Percentiles rank a stretch among this genome's conserved stretches.
phyloP scores from a whole-genome alignment of 441 rosid genomes.

The Viola pubescens region DNA sequence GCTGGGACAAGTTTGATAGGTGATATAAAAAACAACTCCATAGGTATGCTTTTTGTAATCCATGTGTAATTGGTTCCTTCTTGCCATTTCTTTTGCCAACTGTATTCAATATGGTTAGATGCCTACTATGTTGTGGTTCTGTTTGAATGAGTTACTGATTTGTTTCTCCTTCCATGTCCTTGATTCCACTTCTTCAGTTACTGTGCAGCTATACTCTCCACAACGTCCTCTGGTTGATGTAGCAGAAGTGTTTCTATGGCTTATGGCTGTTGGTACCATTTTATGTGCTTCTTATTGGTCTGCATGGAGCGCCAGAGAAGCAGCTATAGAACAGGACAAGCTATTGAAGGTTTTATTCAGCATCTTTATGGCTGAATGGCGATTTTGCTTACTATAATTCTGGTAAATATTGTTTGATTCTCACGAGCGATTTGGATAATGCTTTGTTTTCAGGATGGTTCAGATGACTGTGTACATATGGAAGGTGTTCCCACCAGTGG shows the following conservation, averaged over 20 bases:
- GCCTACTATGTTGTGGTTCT: background rate
- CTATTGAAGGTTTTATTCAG: constrained; percentile 56
- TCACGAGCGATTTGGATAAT: constrained; percentile 5
- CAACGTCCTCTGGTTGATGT: constrained; percentile 83
- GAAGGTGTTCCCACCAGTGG: constrained; percentile 40
- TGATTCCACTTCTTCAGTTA: constrained; percentile 45
- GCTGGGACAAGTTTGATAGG: constrained; percentile 75
- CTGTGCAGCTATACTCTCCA: constrained; percentile 92
- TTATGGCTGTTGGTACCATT: constrained; percentile 93
- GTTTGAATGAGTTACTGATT: constrained; percentile 2
- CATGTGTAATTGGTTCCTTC: background rate
- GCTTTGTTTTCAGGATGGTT: constrained; percentile 59
- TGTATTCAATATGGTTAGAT: background rate
- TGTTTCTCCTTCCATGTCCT: constrained; percentile 8
- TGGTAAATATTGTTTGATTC: constrained; percentile 6
- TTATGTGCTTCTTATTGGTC: constrained; percentile 95
- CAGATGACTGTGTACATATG: constrained; percentile 42
- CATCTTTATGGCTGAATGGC: constrained; percentile 8
- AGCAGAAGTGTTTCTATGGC: constrained; percentile 97
- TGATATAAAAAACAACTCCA: constrained; percentile 43
- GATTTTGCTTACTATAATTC: background rate
- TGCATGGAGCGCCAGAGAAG: constrained; percentile 94
- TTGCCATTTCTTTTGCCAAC: constrained; percentile 14
- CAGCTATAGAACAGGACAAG: constrained; percentile 75
- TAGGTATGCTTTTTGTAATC: constrained; percentile 33